Conservation (phyloP, 257 asterid species). For the Forsythia viridissima region DNA sequence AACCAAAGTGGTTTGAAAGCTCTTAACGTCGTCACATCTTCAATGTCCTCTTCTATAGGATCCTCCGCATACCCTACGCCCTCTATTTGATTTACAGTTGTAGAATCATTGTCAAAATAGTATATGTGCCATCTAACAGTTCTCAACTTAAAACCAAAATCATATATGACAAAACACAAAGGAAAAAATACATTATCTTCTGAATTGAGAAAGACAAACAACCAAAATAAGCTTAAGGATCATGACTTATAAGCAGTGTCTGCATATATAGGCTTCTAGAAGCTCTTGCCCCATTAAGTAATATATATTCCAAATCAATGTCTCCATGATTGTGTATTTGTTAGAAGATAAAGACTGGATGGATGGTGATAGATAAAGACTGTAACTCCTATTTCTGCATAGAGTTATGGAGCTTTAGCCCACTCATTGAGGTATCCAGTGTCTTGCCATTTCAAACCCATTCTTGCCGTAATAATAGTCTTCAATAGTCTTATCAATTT, state of each 20-base stretch:
- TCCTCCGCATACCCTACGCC: not conserved
- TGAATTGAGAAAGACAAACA: conserved; percentile 5
- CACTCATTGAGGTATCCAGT: conserved; percentile 65
- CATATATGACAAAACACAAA: conserved; percentile 6
- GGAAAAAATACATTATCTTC: conserved; percentile 28
- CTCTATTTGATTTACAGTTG: not conserved
- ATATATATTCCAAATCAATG: too few relatives aligned
- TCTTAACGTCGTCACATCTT: not conserved
- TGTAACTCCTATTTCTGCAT: not conserved
- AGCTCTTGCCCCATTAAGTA: conserved; percentile 1
- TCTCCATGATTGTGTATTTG: not conserved
- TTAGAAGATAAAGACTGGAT: too few relatives aligned
- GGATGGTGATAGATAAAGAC: conserved; percentile 10
- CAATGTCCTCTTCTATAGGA: not conserved
- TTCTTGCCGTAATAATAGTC: conserved; percentile 73
- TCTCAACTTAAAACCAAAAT: not conserved
- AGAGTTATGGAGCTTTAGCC: conserved; percentile 1
- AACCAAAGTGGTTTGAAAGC: too few relatives aligned
- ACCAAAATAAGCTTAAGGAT: not conserved
- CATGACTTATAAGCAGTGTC: conserved; percentile 16
- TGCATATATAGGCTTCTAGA: conserved; percentile 34
- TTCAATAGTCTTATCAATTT: conserved; percentile 71
- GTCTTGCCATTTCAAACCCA: conserved; percentile 85
- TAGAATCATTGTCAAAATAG: not conserved
- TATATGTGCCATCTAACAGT: not conserved